Conservation (phyloP, 1,139 yeast genomes). For the Yamadazyma dushanensis region DNA sequence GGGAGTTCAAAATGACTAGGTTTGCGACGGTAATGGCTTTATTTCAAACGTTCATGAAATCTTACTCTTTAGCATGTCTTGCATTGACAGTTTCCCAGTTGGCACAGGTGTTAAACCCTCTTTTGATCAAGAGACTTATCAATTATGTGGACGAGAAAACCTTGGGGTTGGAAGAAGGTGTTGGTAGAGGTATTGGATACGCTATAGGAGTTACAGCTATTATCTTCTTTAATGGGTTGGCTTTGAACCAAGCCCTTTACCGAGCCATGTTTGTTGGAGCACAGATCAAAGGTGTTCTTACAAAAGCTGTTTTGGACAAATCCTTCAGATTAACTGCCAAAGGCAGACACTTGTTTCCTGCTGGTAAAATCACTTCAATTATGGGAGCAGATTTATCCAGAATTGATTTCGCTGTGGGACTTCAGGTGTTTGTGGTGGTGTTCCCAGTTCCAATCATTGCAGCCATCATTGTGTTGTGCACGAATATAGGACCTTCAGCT, state of each 20-base stretch:
- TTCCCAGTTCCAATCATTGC: constrained; percentile 35
- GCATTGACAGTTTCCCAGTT: constrained; percentile 22
- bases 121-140: constrained; percentile 31
- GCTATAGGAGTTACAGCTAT: constrained; percentile 32
- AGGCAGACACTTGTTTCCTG: constrained; percentile 59
- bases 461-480: constrained; percentile 31
- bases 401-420: constrained; percentile 38
- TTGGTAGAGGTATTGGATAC: constrained; percentile 40
- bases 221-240: constrained; percentile 34
- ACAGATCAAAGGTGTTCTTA: constrained; percentile 63
- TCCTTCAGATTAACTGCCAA: constrained; percentile 61
- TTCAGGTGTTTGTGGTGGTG: constrained; percentile 29
- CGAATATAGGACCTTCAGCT: constrained; percentile 36
- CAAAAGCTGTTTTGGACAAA: constrained; percentile 67
- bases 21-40: constrained; percentile 20
- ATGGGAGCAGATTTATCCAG: constrained; percentile 41
- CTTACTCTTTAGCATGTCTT: constrained; percentile 24
- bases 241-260: constrained; percentile 20
- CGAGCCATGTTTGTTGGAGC: constrained; percentile 52
- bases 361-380: constrained; percentile 65
- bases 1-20: constrained; percentile 24
- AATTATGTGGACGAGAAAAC: constrained; percentile 27
- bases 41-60: constrained; percentile 30
- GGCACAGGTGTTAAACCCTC: constrained; percentile 28
- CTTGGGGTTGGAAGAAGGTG: constrained; percentile 20